Percentiles rank a stretch among this genome's conserved stretches.
Conservation (phyloP, 495 filamentous ascomycete genomes). For the Pyrenula massariospora region DNA sequence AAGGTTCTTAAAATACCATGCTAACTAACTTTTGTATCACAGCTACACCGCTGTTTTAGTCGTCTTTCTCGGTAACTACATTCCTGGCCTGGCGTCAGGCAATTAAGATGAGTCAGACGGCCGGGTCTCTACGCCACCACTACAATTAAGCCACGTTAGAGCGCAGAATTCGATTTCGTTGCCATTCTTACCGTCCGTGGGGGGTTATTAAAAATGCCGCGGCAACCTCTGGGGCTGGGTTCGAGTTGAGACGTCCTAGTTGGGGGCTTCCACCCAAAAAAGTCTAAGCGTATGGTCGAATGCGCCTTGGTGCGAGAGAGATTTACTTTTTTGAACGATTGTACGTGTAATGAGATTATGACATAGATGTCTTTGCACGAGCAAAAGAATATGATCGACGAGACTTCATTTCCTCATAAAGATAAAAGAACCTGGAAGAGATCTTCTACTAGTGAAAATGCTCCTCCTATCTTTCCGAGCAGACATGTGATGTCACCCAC, state of each 20-base stretch:
- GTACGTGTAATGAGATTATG: not conserved
- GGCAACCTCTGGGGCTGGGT: not conserved
- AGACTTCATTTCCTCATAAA: too few species aligned
- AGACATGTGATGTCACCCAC: too few species aligned
- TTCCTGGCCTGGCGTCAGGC: not conserved
- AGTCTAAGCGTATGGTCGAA: not conserved
- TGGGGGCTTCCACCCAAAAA: not conserved
- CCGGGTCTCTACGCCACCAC: not conserved
- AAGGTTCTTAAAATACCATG: too few species aligned
- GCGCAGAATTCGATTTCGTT: not conserved
- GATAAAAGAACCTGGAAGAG: too few species aligned
- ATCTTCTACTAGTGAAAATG: too few species aligned
- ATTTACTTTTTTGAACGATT: not conserved
- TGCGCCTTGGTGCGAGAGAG: not conserved
- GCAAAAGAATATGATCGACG: too few species aligned
- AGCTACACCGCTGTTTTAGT: not conserved
- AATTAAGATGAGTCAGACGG: not conserved
- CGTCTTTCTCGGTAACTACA: constrained; percentile 3
- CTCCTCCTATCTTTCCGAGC: too few species aligned
- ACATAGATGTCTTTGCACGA: too few species aligned
- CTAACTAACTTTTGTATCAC: not conserved
- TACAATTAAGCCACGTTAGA: not conserved
- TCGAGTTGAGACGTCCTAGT: not conserved
- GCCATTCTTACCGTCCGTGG: not conserved
- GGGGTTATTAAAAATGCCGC: not conserved